Evolutionary conservation across 2,329 filamentous ascomycete genomes (phyloP).

Genomic region (Hawksworthiomyces lignivorus): DNA sequence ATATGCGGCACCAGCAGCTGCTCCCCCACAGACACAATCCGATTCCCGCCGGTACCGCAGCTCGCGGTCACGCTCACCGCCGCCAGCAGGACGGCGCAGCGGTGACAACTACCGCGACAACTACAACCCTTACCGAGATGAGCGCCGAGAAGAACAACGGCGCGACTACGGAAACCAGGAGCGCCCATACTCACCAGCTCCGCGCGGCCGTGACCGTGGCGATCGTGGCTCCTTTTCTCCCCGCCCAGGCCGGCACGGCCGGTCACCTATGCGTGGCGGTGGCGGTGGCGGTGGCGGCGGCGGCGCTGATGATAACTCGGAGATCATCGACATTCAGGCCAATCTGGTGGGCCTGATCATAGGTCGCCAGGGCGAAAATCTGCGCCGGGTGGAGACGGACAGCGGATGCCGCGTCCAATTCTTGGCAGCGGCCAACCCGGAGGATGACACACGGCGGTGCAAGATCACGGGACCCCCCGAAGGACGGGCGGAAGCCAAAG

Average conservation of each 20-base stretch:
- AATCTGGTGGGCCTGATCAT: slow-evolving; percentile 85
- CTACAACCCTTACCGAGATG: slow-evolving; percentile 54
- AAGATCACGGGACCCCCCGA: slow-evolving; percentile 70
- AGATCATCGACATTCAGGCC: slow-evolving; percentile 81
- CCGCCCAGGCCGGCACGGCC: slow-evolving; percentile 31
- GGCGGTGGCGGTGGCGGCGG: slow-evolving; percentile 13
- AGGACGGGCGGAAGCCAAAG: slow-evolving; percentile 68
- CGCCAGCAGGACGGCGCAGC: slow-evolving; percentile 55
- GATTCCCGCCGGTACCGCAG: slow-evolving; percentile 48
- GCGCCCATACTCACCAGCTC: slow-evolving; percentile 21
- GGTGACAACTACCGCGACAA: slow-evolving; percentile 42
- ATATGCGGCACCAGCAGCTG: slow-evolving; percentile 32
- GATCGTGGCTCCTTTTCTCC: slow-evolving; percentile 49
- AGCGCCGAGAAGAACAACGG: slow-evolving; percentile 36
- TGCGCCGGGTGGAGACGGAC: slow-evolving; percentile 76
- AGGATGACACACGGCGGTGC: slow-evolving; percentile 70
- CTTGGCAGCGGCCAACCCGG: slow-evolving; percentile 64
- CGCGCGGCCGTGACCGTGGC: slow-evolving; percentile 36
- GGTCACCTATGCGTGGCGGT: slow-evolving; percentile 5
- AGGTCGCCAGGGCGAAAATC: slow-evolving; percentile 80
- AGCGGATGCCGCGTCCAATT: slow-evolving; percentile 83
- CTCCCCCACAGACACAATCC: slow-evolving; percentile 18
- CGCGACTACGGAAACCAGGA: slow-evolving; percentile 34
- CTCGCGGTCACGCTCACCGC: slow-evolving; percentile 66
- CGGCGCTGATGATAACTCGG: slow-evolving; percentile 59